Evolutionary conservation across 139 green algal species (phyloP).

Genomic region (Closterium sp.): DNA sequence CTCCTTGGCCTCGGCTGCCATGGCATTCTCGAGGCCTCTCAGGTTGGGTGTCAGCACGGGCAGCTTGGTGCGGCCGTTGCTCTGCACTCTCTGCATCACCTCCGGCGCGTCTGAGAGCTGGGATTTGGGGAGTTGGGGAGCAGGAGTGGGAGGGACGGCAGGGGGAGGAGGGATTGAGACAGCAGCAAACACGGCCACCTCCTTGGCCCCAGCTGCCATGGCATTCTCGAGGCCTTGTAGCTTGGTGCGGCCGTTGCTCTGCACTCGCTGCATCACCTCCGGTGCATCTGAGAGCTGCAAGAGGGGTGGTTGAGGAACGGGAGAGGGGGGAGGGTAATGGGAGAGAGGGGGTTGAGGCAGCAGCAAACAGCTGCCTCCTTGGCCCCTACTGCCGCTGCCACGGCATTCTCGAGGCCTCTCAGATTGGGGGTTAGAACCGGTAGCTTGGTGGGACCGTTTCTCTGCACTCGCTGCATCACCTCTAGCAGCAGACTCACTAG

Average conservation of each 20-base stretch:
- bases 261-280: slow-evolving; percentile 72
- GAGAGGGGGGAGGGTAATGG: background rate
- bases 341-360: background rate
- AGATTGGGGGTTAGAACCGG: slow-evolving; percentile 83
- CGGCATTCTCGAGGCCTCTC: slow-evolving; percentile 61
- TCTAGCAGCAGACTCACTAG: slow-evolving; percentile 52
- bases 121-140: background rate
- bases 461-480: slow-evolving; percentile 67
- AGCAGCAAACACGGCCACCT: background rate
- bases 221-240: slow-evolving; percentile 69
- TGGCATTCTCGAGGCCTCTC: slow-evolving; percentile 64
- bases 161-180: background rate
- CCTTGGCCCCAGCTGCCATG: slow-evolving; percentile 64
- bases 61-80: slow-evolving; percentile 13
- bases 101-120: slow-evolving; percentile 81
- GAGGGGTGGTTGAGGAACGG: too few species aligned
- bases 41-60: slow-evolving; percentile 83
- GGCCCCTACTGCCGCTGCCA: slow-evolving; percentile 71
- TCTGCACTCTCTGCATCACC: slow-evolving; percentile 66
- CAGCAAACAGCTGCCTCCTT: slow-evolving; percentile 78
- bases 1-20: slow-evolving; percentile 73
- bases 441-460: background rate
- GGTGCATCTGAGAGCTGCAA: slow-evolving; percentile 74
- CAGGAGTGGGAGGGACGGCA: background rate
- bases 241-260: background rate